phyloP scores from a whole-genome alignment of 1,284 basidiomycete genomes.

The Cutaneotrichosporon dermatis region DNA sequence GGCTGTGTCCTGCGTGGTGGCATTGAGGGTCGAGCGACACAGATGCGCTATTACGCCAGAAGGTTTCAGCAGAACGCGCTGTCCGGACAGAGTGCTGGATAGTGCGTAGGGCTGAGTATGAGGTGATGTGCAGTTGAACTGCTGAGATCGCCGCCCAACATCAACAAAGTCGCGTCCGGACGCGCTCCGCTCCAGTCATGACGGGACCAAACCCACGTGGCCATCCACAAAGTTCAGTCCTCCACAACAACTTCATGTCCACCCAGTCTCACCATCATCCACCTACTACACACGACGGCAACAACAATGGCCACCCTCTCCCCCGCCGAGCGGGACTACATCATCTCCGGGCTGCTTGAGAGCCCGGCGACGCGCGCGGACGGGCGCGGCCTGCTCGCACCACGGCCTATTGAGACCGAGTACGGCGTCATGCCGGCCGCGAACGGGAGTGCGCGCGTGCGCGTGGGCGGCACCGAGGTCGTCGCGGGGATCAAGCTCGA shows the following conservation, averaged over 20 bases:
- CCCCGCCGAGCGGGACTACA: slow-evolving; percentile 45
- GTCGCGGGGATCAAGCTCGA: slow-evolving; percentile 46
- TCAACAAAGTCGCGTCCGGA: too few relatives aligned
- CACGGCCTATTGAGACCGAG: slow-evolving; percentile 35
- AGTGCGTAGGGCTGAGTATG: too few relatives aligned
- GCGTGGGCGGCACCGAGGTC: slow-evolving; percentile 42
- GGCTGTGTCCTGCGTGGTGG: not conserved
- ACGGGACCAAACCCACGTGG: too few relatives aligned
- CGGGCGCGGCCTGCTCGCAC: slow-evolving; percentile 32
- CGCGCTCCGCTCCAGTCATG: too few relatives aligned
- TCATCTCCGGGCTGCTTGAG: slow-evolving; percentile 40
- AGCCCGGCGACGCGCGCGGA: slow-evolving; percentile 32
- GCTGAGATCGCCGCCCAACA: too few relatives aligned
- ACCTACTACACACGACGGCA: not conserved
- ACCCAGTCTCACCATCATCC: not conserved
- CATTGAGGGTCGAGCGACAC: not conserved
- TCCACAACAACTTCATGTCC: not conserved
- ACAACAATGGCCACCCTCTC: slow-evolving; percentile 30
- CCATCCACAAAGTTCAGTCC: not conserved
- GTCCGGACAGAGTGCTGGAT: too few relatives aligned
- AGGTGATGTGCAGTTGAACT: too few relatives aligned
- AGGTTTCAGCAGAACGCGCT: too few relatives aligned
- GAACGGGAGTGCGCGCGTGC: slow-evolving; percentile 42
- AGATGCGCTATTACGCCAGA: too few relatives aligned
- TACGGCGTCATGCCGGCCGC: slow-evolving; percentile 47